Evolutionary conservation across 202 grass and related monocot genomes (phyloP).

Genomic region (Bolboschoenoplectus hybrid): DNA sequence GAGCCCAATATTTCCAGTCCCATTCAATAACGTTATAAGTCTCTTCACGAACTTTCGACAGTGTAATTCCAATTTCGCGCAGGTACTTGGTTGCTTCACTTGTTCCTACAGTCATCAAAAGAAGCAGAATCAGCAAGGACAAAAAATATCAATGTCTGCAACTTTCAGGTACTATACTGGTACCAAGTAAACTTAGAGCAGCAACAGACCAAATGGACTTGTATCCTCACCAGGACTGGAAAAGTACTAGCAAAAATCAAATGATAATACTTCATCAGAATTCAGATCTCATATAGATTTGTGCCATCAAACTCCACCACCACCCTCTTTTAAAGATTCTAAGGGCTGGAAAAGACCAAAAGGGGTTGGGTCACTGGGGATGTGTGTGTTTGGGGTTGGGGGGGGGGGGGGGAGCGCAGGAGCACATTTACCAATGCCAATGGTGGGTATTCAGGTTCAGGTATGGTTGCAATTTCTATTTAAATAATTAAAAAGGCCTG

Average conservation of each 20-base stretch:
- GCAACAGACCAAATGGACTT: background rate
- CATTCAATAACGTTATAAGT: conserved; percentile 72
- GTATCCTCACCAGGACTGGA: background rate
- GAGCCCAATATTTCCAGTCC: conserved; percentile 68
- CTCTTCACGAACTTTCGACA: conserved; percentile 72
- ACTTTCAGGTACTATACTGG: background rate
- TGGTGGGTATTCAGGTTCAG: background rate
- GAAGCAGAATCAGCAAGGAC: conserved; percentile 11
- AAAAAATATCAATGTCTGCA: conserved; percentile 43
- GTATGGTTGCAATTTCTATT: conserved; percentile 5
- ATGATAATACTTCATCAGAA: background rate
- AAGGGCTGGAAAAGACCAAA: background rate
- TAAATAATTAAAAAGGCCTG: background rate
- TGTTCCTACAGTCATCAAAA: conserved; percentile 63
- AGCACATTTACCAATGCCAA: background rate
- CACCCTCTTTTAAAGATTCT: background rate
- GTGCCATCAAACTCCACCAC: background rate
- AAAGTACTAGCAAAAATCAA: background rate
- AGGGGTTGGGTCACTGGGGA: background rate
- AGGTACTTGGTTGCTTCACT: conserved; percentile 78
- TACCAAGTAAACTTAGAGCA: background rate
- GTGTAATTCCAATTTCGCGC: conserved; percentile 77
- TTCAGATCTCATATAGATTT: background rate
- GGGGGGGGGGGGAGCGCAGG: background rate
- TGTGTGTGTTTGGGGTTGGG: background rate